These are phyloP conservation scores for Penicillium samsonianum DNA, from an alignment of 495 filamentous ascomycete genomes.

Conservation along the genomic window DNA sequence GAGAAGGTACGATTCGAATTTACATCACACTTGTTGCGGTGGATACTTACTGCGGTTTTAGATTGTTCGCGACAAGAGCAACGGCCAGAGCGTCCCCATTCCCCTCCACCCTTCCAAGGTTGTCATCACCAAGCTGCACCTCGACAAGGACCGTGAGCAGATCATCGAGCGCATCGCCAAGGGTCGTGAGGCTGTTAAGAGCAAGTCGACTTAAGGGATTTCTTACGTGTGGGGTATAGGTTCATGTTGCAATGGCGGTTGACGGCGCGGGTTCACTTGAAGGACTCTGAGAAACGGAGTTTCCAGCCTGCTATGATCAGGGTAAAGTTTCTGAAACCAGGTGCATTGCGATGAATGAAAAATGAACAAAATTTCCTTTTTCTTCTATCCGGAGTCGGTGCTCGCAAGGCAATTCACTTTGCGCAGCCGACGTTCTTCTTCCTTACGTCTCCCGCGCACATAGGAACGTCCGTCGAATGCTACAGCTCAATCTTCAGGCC, in stretches of 20 bases:
- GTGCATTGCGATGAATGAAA: slow-evolving; percentile 36
- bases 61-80: slow-evolving; percentile 87
- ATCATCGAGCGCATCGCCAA: slow-evolving; percentile 81
- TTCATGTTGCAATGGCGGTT: slow-evolving; percentile 42
- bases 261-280: slow-evolving; percentile 40
- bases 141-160: slow-evolving; percentile 96
- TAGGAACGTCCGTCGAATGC: slow-evolving; percentile 14
- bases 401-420: slow-evolving; percentile 9
- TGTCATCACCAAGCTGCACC: slow-evolving; percentile 95
- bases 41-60: slow-evolving; percentile 8
- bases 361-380: slow-evolving; percentile 31
- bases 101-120: slow-evolving; percentile 91
- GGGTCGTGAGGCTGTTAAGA: slow-evolving; percentile 62
- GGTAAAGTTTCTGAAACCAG: slow-evolving; percentile 32
- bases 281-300: slow-evolving; percentile 37
- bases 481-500: slow-evolving; percentile 8
- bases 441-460: slow-evolving; percentile 9
- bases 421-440: slow-evolving; percentile 11
- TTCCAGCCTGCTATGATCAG: slow-evolving; percentile 36
- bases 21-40: not conserved
- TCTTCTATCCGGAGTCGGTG: slow-evolving; percentile 17
- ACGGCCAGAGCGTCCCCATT: slow-evolving; percentile 85
- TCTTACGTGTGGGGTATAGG: slow-evolving; percentile 35
- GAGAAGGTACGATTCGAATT: slow-evolving; percentile 57
- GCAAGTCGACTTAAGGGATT: slow-evolving; percentile 41